Evolutionary conservation across 441 rosid species (phyloP), one percentile per base, ranked within the genome.

Genomic region (Populus trichocarpa): DNA sequence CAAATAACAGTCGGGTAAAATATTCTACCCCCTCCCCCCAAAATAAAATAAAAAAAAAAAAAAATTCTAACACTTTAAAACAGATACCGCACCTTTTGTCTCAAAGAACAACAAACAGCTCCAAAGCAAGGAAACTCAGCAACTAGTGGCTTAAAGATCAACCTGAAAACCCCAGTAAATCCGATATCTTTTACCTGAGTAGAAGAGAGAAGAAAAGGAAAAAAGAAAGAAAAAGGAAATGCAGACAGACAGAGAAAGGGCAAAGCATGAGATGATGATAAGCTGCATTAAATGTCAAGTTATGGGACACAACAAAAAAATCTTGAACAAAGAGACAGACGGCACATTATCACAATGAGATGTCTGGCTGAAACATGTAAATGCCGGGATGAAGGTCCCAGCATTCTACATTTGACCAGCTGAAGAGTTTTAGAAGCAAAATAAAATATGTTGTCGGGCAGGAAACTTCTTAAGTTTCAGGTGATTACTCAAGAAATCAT

Each of bases 81-180:
- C 4, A 28, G 69, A 42, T 53, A 42, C 50, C 36, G 42, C 69
- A 91, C 99, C 94, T 92, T 94, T 73, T 93, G 92, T 77, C 90
- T 86, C 75, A 92, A 79, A 61, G 98, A 97, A 87, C 88, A 93
- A 32, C 84, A 86, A 76, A 97, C 88, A 79, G 98, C 99, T 59
- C 98, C 98, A 77, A 97, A 95, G 75, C 99, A 90, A 77, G 99
- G 99, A 73, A 96, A 86, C 68, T 89, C 94, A 75, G 85, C 85
- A 72, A 88, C 95, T 42, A 93, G 89, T 12, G 98, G 99, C 80
- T 88, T 92, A 83, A 96, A 94, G 71, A 94, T 93, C 87, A 94
- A 81, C 93, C 98, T 90, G 86, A 97, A 94, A 80, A 93, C 90
- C 80, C 99, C 97, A 6, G 97, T 91, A 86, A 97, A 93, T 81